Conservation (phyloP, 208 protist genomes). For the Novymonas esmeraldas region DNA sequence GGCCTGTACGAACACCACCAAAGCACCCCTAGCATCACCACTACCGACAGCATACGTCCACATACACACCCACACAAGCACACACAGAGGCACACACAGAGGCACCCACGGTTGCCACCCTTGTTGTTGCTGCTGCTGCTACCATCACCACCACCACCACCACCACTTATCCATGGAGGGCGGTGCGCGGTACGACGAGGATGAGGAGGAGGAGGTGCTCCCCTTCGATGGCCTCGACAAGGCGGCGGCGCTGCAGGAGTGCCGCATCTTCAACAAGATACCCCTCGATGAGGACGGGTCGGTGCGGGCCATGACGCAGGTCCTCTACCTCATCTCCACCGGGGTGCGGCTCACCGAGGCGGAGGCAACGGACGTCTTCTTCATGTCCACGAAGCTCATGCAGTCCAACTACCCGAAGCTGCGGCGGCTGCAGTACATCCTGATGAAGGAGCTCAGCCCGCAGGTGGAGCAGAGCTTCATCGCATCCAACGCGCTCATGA, state of each 20-base stretch:
- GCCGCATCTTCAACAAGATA: conserved; percentile 94
- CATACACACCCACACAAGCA: no score
- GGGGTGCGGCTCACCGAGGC: conserved; percentile 91
- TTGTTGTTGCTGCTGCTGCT: no score
- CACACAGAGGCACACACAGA: no score
- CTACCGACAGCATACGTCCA: no score
- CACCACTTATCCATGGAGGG: conserved; percentile 4
- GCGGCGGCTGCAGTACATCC: conserved; percentile 97
- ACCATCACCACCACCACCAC: neutral
- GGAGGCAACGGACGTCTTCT: conserved; percentile 98
- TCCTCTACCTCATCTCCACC: conserved; percentile 95
- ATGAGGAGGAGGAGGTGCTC: conserved; percentile 79
- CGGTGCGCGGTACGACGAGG: conserved; percentile 60
- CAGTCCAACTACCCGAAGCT: conserved; percentile 96
- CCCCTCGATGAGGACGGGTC: conserved; percentile 90
- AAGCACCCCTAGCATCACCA: no score
- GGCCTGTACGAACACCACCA: no score
- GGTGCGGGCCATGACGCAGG: conserved; percentile 92
- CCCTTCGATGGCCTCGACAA: conserved; percentile 96
- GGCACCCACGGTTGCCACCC: no score
- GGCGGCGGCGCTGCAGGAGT: conserved; percentile 94
- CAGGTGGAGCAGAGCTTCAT: conserved; percentile 97
- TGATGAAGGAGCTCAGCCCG: conserved; percentile 97
- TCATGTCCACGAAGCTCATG: conserved; percentile 98
- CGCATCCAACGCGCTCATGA: conserved; percentile 96